Percentiles rank a stretch among this genome's conserved stretches.
Conservation (phyloP, 164 flowering plant genomes). For the Aristolochia contorta region DNA sequence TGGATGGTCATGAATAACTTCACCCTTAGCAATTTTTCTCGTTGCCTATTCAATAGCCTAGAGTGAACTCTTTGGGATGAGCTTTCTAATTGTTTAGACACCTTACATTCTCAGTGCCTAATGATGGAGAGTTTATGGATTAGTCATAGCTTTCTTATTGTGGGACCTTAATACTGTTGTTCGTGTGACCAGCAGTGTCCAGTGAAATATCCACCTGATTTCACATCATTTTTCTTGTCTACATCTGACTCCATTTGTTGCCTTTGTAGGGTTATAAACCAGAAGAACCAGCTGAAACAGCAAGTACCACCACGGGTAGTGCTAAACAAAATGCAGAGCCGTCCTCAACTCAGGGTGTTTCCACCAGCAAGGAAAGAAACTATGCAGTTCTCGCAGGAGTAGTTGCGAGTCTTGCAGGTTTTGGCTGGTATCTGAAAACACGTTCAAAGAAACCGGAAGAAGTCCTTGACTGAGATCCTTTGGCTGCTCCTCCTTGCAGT, state of each 20-base stretch:
- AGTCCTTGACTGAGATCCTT: constrained; percentile 42
- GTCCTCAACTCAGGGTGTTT: constrained; percentile 45
- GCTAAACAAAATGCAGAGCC: constrained; percentile 30
- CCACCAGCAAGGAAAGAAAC: constrained; percentile 69
- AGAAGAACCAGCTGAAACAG: constrained; percentile 35
- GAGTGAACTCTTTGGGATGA: no score
- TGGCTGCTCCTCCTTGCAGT: not conserved
- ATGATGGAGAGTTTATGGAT: no score
- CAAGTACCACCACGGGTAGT: constrained; percentile 35
- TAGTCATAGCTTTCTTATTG: no score
- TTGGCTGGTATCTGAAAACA: constrained; percentile 68
- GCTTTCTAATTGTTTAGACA: no score
- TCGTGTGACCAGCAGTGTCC: no score
- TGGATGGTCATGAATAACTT: no score
- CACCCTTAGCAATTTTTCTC: no score
- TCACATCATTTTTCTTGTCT: not conserved
- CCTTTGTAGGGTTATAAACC: constrained; percentile 58
- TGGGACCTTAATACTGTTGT: no score
- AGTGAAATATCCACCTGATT: no score
- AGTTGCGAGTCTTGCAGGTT: constrained; percentile 34
- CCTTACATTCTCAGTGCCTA: no score
- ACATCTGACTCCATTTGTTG: not conserved
- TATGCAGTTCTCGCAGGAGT: constrained; percentile 72
- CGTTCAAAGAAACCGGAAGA: constrained; percentile 49
- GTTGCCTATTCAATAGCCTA: no score